Evolutionary conservation across 768 basidiomycete species (phyloP).

Genomic region (Paxillus rubicundulus): DNA sequence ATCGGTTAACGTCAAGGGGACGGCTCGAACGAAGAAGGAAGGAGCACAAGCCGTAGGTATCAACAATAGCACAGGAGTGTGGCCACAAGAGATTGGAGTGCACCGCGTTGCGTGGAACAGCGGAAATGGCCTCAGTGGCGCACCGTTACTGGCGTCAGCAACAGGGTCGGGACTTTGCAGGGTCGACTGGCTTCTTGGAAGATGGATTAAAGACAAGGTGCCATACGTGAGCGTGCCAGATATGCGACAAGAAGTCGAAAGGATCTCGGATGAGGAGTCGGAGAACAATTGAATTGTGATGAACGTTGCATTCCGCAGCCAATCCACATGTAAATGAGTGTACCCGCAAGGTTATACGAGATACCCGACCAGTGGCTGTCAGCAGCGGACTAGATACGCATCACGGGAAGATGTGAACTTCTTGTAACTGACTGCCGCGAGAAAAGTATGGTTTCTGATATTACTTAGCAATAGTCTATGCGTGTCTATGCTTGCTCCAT

Average conservation of each 20-base stretch:
- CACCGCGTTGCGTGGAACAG: conserved; percentile 82
- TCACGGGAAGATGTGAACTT: no score
- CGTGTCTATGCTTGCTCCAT: not conserved
- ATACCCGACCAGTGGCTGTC: not conserved
- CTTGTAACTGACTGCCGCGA: not conserved
- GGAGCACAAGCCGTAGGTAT: conserved; percentile 13
- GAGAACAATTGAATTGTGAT: conserved; percentile 10
- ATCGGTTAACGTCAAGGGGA: conserved; percentile 34
- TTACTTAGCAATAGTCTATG: not conserved
- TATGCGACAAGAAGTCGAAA: conserved; percentile 58
- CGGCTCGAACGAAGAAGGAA: conserved; percentile 25
- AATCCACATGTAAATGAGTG: not conserved
- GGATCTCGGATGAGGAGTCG: conserved; percentile 38
- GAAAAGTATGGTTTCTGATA: not conserved
- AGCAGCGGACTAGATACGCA: not conserved
- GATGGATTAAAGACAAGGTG: conserved; percentile 63
- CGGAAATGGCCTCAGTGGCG: conserved; percentile 60
- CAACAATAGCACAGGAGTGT: conserved; percentile 57
- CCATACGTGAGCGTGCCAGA: conserved; percentile 64
- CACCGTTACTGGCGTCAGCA: conserved; percentile 67
- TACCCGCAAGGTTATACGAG: not conserved
- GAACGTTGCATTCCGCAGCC: not conserved
- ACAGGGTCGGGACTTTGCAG: conserved; percentile 85
- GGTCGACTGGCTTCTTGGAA: conserved; percentile 77
- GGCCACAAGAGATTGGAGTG: conserved; percentile 76